Conservation (phyloP, 441 rosid species). For the Syzygium malaccense region DNA sequence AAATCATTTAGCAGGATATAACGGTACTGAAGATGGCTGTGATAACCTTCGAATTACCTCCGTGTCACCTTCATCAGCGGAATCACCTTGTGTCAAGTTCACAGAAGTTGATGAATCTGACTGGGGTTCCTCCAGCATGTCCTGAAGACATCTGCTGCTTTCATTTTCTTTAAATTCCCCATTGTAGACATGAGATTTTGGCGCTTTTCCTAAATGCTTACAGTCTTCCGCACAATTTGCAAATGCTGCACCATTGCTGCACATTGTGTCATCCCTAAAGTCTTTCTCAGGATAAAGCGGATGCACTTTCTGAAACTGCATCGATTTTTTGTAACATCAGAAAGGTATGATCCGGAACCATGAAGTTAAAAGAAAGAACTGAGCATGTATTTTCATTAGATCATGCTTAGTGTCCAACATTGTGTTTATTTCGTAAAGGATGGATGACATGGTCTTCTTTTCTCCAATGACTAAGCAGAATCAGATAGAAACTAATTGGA, state of each 20-base stretch:
- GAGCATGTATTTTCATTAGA: not conserved
- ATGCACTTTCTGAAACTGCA: conserved; percentile 47
- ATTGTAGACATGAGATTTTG: not conserved
- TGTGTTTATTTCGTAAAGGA: not conserved
- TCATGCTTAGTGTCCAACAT: not conserved
- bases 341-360: not conserved
- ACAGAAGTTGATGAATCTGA: conserved; percentile 31
- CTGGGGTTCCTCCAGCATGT: conserved; percentile 39
- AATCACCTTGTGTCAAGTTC: conserved; percentile 10
- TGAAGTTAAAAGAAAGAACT: not conserved
- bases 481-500: not conserved
- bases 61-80: conserved; percentile 17
- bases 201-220: conserved; percentile 3
- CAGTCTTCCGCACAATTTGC: conserved; percentile 6
- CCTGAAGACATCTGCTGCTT: conserved; percentile 39
- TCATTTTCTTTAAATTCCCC: conserved; percentile 13
- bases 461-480: not conserved
- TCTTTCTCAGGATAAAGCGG: conserved; percentile 29
- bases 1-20: not conserved
- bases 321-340: not conserved
- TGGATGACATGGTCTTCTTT: not conserved
- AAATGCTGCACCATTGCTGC: conserved; percentile 13
- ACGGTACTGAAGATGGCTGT: not conserved
- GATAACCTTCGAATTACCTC: conserved; percentile 25
- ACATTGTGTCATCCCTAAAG: conserved; percentile 3